These are phyloP conservation scores for Cornus florida DNA, from an alignment of 148 eudicot genomes.

Conservation along the genomic window DNA sequence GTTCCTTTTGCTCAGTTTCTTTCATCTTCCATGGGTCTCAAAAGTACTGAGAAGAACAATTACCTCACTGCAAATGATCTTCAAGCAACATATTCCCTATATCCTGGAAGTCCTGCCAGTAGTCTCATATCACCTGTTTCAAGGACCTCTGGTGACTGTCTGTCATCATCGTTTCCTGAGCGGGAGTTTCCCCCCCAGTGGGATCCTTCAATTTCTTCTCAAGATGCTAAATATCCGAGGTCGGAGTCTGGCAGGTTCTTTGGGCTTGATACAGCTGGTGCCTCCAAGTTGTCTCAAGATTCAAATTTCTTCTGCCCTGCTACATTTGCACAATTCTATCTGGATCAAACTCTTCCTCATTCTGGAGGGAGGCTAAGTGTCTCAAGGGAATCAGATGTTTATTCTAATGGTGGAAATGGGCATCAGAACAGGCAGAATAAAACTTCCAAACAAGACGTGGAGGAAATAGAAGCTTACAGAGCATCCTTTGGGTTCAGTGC, in stretches of 20 bases:
- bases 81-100: constrained; percentile 67
- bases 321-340: constrained; percentile 92
- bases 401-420: constrained; percentile 55
- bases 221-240: constrained; percentile 41
- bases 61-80: constrained; percentile 60
- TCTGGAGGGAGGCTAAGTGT: constrained; percentile 90
- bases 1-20: constrained; percentile 94
- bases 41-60: constrained; percentile 47
- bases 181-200: constrained; percentile 47
- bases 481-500: constrained; percentile 99
- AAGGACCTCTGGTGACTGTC: constrained; percentile 49
- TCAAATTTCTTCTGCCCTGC: constrained; percentile 97
- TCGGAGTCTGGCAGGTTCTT: constrained; percentile 44
- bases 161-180: constrained; percentile 53
- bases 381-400: constrained; percentile 77
- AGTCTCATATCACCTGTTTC: constrained; percentile 72
- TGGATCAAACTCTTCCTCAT: constrained; percentile 68
- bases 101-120: constrained; percentile 91
- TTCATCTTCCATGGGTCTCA: constrained; percentile 61
- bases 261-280: constrained; percentile 33
- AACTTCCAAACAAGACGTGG: constrained; percentile 70
- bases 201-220: constrained; percentile 52
- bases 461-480: constrained; percentile 94
- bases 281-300: constrained; percentile 54
- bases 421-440: constrained; percentile 71